These are phyloP conservation scores for Aspergillus nidulans DNA, from an alignment of 495 filamentous ascomycete species.

Conservation along the genomic window DNA sequence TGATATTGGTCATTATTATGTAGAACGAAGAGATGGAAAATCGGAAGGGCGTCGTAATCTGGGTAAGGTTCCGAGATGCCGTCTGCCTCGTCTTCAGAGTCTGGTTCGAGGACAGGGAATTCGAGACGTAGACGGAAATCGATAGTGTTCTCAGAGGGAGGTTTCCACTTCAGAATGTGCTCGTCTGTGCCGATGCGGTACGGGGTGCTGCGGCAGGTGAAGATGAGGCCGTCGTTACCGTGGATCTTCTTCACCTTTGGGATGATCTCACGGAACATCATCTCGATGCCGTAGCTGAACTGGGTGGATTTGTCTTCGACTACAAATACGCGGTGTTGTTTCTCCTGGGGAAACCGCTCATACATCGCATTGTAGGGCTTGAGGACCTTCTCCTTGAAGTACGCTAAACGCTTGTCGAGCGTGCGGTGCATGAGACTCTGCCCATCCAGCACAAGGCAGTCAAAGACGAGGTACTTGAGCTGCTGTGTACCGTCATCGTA, in stretches of 20 bases:
- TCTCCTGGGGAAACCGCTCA: constrained; percentile 63
- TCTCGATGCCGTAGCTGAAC: constrained; percentile 79
- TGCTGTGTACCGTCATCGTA: constrained; percentile 56
- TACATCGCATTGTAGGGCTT: constrained; percentile 74
- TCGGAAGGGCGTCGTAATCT: constrained; percentile 60
- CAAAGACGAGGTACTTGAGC: constrained; percentile 85
- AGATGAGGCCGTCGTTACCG: constrained; percentile 94
- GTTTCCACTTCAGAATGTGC: constrained; percentile 97
- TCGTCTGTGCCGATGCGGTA: constrained; percentile 89
- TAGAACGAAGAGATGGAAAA: constrained; percentile 55
- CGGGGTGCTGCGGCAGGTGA: constrained; percentile 79
- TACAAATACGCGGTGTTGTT: constrained; percentile 66
- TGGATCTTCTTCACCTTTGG: constrained; percentile 69
- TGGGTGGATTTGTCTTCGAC: constrained; percentile 84
- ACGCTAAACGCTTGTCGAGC: constrained; percentile 82
- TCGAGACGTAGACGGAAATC: constrained; percentile 79
- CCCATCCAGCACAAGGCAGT: constrained; percentile 80
- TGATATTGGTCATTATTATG: constrained; percentile 55
- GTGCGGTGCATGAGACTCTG: constrained; percentile 69
- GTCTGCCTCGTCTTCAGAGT: constrained; percentile 59
- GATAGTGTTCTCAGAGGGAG: constrained; percentile 83
- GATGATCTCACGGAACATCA: constrained; percentile 84
- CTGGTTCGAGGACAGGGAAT: constrained; percentile 70
- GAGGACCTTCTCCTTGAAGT: constrained; percentile 74
- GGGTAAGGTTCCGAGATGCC: constrained; percentile 46